phyloP scores from a whole-genome alignment of 345 rosid genomes.

The Mangifera indica region DNA sequence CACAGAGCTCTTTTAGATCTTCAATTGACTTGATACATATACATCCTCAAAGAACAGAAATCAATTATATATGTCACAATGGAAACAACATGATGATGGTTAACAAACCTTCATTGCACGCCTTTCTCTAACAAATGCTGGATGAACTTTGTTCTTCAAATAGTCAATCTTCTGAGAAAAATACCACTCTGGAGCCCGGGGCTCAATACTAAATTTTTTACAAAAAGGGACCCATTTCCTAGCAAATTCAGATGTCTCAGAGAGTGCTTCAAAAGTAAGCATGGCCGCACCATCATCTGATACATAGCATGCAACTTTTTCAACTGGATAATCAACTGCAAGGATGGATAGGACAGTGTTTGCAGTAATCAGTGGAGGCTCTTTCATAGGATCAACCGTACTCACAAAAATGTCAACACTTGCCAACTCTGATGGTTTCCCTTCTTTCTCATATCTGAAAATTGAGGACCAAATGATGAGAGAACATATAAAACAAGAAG shows the following conservation, averaged over 20 bases:
- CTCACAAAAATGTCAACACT: conserved; percentile 80
- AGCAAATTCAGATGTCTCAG: no score
- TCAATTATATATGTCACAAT: no score
- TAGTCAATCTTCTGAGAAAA: conserved; percentile 89
- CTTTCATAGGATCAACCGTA: conserved; percentile 98
- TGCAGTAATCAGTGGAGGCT: conserved; percentile 97
- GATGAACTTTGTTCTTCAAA: conserved; percentile 84
- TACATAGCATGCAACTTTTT: conserved; percentile 84
- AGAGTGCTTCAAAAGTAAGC: no score
- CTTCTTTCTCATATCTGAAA: conserved; percentile 93
- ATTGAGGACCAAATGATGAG: conserved; percentile 6
- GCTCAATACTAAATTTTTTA: conserved; percentile 14
- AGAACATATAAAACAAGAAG: background rate
- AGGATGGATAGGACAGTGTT: conserved; percentile 92
- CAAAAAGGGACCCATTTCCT: no score
- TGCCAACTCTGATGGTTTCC: conserved; percentile 86
- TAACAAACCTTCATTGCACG: conserved; percentile 80
- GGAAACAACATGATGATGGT: no score
- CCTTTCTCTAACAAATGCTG: conserved; percentile 81
- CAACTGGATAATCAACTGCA: conserved; percentile 94
- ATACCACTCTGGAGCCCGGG: conserved; percentile 98
- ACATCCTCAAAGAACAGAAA: no score
- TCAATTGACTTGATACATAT: no score
- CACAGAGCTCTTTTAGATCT: no score
- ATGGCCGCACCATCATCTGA: conserved; percentile 24